Percentiles rank a stretch among this genome's conserved stretches.
phyloP scores from a whole-genome alignment of 2,329 filamentous ascomycete species.

The Trichoderma sp. region DNA sequence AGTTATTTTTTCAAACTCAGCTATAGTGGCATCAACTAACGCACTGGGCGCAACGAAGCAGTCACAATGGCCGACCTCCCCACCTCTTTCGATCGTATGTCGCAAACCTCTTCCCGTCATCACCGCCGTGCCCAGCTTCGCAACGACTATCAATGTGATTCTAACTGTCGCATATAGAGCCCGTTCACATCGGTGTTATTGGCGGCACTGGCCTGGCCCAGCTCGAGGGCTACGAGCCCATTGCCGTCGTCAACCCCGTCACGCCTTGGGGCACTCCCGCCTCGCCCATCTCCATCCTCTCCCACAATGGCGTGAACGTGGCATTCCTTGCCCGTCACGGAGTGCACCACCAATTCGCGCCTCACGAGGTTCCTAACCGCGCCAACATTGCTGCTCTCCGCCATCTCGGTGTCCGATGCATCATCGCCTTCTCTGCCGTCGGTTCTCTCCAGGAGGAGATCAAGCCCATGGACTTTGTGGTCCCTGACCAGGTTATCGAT shows the following conservation, averaged over 20 bases:
- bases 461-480: slow-evolving; percentile 92
- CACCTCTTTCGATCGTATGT: slow-evolving; percentile 61
- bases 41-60: neutral
- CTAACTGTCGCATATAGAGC: slow-evolving; percentile 48
- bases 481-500: slow-evolving; percentile 96
- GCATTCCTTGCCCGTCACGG: slow-evolving; percentile 96
- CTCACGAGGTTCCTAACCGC: slow-evolving; percentile 90
- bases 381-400: slow-evolving; percentile 99
- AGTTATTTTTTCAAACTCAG: neutral
- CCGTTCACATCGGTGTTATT: slow-evolving; percentile 84
- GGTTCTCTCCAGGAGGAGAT: slow-evolving; percentile 91
- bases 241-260: slow-evolving; percentile 73
- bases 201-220: slow-evolving; percentile 91
- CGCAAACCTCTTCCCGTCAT: neutral
- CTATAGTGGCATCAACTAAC: neutral
- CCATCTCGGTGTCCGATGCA: slow-evolving; percentile 81
- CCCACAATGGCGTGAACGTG: slow-evolving; percentile 79
- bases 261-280: slow-evolving; percentile 90
- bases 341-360: slow-evolving; percentile 82
- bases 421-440: slow-evolving; percentile 95
- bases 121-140: neutral
- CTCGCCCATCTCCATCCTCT: slow-evolving; percentile 79
- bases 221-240: slow-evolving; percentile 83
- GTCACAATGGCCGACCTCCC: slow-evolving; percentile 58
- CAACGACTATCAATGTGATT: neutral